A percentile compares a stretch with the other conserved stretches of the same genome.
These are phyloP conservation scores for Nitzschia sp. DNA, from an alignment of 108 stramenopile species.

Conservation along the genomic window DNA sequence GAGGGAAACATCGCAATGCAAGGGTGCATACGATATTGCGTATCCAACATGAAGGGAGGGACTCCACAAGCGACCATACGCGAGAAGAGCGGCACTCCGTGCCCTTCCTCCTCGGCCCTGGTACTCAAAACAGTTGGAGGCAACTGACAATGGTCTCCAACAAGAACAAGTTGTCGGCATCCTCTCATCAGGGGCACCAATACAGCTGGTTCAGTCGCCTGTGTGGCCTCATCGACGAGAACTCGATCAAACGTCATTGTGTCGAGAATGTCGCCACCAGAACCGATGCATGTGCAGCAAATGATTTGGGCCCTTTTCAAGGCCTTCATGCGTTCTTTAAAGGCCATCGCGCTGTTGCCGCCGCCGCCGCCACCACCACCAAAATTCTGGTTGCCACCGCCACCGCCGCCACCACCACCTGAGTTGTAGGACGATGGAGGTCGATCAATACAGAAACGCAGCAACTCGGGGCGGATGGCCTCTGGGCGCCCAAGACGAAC, in stretches of 20 bases:
- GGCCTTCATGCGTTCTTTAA: constrained; percentile 82
- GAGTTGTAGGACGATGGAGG: constrained; percentile 61
- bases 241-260: constrained; percentile 87
- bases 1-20: constrained; percentile 92
- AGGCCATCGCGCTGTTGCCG: constrained; percentile 34
- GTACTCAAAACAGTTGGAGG: constrained; percentile 91
- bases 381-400: constrained; percentile 20
- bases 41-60: constrained; percentile 90
- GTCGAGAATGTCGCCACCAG: constrained; percentile 87
- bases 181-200: constrained; percentile 91
- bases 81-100: constrained; percentile 87
- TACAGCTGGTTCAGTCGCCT: constrained; percentile 91
- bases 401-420: constrained; percentile 14
- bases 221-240: constrained; percentile 94
- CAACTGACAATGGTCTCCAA: constrained; percentile 97
- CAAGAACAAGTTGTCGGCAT: constrained; percentile 92
- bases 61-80: constrained; percentile 91
- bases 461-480: constrained; percentile 88
- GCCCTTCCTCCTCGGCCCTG: constrained; percentile 85
- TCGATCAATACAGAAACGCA: constrained; percentile 87
- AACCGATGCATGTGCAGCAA: constrained; percentile 95
- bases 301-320: constrained; percentile 90
- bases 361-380: constrained; percentile 10
- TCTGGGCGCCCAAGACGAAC: constrained; percentile 94
- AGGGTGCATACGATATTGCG: constrained; percentile 96